These are phyloP conservation scores for Scheffersomyces stambukii DNA, from an alignment of 1,139 yeast genomes.

Conservation along the genomic window DNA sequence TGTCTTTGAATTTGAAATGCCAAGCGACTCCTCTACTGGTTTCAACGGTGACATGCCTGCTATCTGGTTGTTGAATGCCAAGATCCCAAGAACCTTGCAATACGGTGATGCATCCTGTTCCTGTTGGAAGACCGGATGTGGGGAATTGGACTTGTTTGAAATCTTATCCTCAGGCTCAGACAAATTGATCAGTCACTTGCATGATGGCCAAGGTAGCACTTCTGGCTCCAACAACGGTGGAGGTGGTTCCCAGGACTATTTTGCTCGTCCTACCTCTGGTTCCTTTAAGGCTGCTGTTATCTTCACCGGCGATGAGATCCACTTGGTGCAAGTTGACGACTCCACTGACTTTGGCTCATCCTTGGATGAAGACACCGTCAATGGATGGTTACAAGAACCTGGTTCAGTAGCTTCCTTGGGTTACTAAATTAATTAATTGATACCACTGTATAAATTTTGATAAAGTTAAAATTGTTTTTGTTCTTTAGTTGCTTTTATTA, in stretches of 20 bases:
- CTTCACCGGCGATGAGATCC: constrained; percentile 54
- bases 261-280: constrained; percentile 72
- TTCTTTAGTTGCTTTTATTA: no score
- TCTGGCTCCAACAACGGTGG: constrained; percentile 54
- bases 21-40: constrained; percentile 35
- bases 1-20: constrained; percentile 68
- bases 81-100: constrained; percentile 76
- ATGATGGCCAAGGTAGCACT: constrained; percentile 73
- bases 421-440: constrained; percentile 11
- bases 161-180: constrained; percentile 67
- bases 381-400: constrained; percentile 46
- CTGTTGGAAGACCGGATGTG: constrained; percentile 76
- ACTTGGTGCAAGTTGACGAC: constrained; percentile 54
- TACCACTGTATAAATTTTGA: no score
- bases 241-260: constrained; percentile 87
- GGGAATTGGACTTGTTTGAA: constrained; percentile 80
- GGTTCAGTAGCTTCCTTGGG: constrained; percentile 39
- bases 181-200: constrained; percentile 77
- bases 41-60: constrained; percentile 67
- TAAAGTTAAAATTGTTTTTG: background rate
- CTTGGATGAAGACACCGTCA: constrained; percentile 51
- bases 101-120: constrained; percentile 63
- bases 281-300: constrained; percentile 89
- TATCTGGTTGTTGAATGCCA: constrained; percentile 72
- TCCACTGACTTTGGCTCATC: constrained; percentile 45